phyloP scores from a whole-genome alignment of 2,329 filamentous ascomycete genomes.

The Claviceps fusiformis region DNA sequence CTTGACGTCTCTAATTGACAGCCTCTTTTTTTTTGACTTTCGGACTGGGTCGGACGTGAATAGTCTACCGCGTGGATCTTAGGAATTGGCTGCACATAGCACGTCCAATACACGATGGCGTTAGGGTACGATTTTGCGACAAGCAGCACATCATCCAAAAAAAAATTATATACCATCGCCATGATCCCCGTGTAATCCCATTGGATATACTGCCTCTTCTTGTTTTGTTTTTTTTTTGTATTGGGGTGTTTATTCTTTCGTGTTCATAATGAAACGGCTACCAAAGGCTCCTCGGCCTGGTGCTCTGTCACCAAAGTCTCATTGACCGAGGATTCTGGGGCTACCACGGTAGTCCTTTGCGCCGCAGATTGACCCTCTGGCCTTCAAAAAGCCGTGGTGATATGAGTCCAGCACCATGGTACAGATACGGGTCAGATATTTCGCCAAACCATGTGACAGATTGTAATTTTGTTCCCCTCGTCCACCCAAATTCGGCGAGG shows the following conservation, averaged over 20 bases:
- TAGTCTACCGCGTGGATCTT: constrained; percentile 17
- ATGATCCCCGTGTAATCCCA: background rate
- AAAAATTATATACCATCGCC: constrained; percentile 7
- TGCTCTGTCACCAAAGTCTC: constrained; percentile 11
- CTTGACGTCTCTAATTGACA: constrained; percentile 7
- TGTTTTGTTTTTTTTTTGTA: too few species aligned
- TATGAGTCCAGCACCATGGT: constrained; percentile 40
- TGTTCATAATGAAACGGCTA: constrained; percentile 28
- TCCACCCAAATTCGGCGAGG: background rate
- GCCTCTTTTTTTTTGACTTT: constrained; percentile 1
- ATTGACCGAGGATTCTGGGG: constrained; percentile 38
- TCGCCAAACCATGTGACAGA: background rate
- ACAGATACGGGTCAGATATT: constrained; percentile 55
- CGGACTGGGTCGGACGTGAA: constrained; percentile 23
- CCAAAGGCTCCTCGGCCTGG: constrained; percentile 40
- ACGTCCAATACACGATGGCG: constrained; percentile 30
- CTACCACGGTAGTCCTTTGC: constrained; percentile 42
- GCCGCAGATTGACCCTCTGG: constrained; percentile 44
- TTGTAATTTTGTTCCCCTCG: background rate
- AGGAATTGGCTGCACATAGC: constrained; percentile 31
- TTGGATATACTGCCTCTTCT: constrained; percentile 6
- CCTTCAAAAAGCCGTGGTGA: constrained; percentile 48
- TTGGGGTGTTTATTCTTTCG: constrained; percentile 2
- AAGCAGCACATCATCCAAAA: constrained; percentile 11
- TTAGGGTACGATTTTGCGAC: constrained; percentile 31